phyloP scores from a whole-genome alignment of 2,329 filamentous ascomycete species.

The Clonostachys byssicola region DNA sequence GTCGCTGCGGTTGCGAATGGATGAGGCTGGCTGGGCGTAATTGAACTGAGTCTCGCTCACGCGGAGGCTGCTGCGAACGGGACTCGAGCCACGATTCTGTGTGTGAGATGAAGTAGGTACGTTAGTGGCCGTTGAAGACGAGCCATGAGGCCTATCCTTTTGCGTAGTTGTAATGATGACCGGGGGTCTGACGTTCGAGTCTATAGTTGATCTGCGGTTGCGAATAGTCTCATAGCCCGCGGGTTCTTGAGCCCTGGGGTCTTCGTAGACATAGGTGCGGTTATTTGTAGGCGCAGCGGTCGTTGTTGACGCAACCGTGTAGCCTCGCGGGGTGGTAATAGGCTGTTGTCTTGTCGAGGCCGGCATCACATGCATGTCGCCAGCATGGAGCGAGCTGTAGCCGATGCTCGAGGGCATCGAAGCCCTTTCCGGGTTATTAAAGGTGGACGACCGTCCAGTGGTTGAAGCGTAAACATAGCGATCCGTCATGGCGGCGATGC shows the following conservation, averaged over 20 bases:
- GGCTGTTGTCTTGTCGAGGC: slow-evolving; percentile 20
- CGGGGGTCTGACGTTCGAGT: slow-evolving; percentile 43
- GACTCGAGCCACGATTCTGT: slow-evolving; percentile 31
- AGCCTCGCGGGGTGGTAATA: slow-evolving; percentile 22
- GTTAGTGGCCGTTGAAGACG: slow-evolving; percentile 8
- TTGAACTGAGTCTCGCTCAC: slow-evolving; percentile 42
- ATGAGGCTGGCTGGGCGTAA: slow-evolving; percentile 50
- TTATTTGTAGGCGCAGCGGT: slow-evolving; percentile 31
- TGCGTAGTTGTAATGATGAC: slow-evolving; percentile 54
- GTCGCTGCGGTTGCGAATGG: slow-evolving; percentile 11
- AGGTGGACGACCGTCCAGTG: slow-evolving; percentile 36
- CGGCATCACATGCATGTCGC: slow-evolving; percentile 51
- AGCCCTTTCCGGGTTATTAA: slow-evolving; percentile 45
- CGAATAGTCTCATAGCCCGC: slow-evolving; percentile 44
- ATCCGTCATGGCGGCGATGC: slow-evolving; percentile 38
- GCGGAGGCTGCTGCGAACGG: slow-evolving; percentile 46
- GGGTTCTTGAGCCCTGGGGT: slow-evolving; percentile 40
- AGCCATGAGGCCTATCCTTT: slow-evolving; percentile 31
- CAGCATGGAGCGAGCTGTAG: slow-evolving; percentile 44
- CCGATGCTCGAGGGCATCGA: slow-evolving; percentile 48
- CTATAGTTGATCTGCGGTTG: slow-evolving; percentile 46
- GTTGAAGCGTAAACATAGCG: slow-evolving; percentile 31
- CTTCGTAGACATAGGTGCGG: slow-evolving; percentile 52
- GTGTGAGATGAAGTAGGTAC: slow-evolving; percentile 24
- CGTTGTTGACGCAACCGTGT: slow-evolving; percentile 24